Evolutionary conservation across 192 early-diverging fungal species (phyloP), one percentile per base, ranked within the genome.

Genomic region (Coemansia sp.): DNA sequence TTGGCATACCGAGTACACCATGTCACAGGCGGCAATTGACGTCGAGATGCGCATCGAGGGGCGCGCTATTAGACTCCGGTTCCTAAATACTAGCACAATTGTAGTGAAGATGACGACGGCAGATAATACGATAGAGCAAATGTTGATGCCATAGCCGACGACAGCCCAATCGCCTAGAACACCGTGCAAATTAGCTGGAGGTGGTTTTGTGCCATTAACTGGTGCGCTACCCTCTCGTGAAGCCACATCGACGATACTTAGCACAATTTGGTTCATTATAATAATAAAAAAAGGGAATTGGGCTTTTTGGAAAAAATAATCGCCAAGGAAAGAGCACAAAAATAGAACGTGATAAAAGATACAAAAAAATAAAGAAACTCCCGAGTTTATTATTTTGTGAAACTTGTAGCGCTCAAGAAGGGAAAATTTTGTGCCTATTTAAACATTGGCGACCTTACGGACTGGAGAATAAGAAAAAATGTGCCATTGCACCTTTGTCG

Each of bases 91-190:
- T 6, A 57, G 42, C 11, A 49, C 35, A 21, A 66, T 33, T 59
- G 69, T 62, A 3, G 67, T 23, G 35, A 64, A 42, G 26, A 79
- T 71, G 35, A 79, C 77, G 44, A 79, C n/a, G 17, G 47, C 42
- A 2, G 77, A 79, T 3, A 66, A 67, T 3, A 55, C 38, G 35
- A 79, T 79, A 2, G 77, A 79, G 14, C 68, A 62, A 50, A 74
- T 74, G 57, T 71, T 79, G 46, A 79, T 71, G 2, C 77, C 77
- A 46, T 70, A 66, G 10, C 77, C 72, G 39, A 79, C 72, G 2
- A 79, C 77, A 3, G 77, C 77, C 77, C 77, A 79, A 35, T 79
- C 43, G 23, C 77, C 77, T 6, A 79, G 69, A 14, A 74, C 65
- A 11, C 77, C 77, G 57, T 79, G 77, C 3, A 64, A 32, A 28